Base-by-base conservation (phyloP, 179 eudicot genomes). In the Silene coronaria region DNA sequence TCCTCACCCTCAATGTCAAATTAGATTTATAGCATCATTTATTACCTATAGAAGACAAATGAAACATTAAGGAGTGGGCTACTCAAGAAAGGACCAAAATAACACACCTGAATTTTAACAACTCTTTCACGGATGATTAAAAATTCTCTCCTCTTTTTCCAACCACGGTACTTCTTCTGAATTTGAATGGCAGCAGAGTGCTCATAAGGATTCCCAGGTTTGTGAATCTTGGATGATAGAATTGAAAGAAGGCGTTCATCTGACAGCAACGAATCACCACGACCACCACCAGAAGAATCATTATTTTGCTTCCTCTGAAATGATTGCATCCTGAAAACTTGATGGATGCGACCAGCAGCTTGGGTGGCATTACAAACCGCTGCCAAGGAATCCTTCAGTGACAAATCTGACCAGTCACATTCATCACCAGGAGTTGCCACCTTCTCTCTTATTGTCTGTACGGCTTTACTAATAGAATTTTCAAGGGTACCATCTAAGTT, bases 321-420 rank as follows among this genome's bases (percentile, higher is more conserved):
- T 14, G 98, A 93, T 69, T 91, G 91, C 74, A 84, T 84, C 77
- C 98, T 84, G 81, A 76, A 93, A 45, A 93, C 89, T 82, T 93
- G 91, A 79, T 91, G 97, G 74, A 93, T 93, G 70, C 92, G 95
- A 51, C 90, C 93, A 72, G 92, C 95, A 78, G 95, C 98, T 84
- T 91, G 95, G 73, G 95, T 82, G 64, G 98, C 98, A 83, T 91
- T 91, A 77, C 91, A 82, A 64, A 93, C 88, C 79, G 97, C 98
- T 60, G 91, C 93, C 71, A 93, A 70, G 1, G 98, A 89, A 78
- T 93, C 93, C 88, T 93, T 91, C 62, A 91, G 19, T 61, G 97
- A 85, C 26, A 88, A 80, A 27, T 88, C 89, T 74, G 82, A 81
- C 64, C 82, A 70, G 17, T 75, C 74, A 55, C 86, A 92, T 51